Conservation (phyloP, 306 rosid genomes). For the Prunus davidiana region DNA sequence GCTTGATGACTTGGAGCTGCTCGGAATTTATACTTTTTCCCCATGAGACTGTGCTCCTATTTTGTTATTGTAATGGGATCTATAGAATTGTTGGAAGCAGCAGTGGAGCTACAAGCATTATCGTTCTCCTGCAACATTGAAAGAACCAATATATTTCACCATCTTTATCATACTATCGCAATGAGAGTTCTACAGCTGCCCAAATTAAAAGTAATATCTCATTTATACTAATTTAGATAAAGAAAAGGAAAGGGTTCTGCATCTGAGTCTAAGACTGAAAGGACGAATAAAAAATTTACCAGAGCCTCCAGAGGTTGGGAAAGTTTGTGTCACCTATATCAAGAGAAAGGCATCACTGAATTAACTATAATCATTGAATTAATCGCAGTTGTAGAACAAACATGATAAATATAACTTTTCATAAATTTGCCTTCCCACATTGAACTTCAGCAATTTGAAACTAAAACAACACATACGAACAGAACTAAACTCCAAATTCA, state of each 20-base stretch:
- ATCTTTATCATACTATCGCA: background rate
- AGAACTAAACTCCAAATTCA: too few relatives aligned
- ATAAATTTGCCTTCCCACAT: too few relatives aligned
- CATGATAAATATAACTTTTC: too few relatives aligned
- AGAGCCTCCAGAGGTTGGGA: background rate
- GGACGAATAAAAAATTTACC: background rate
- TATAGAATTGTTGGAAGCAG: background rate
- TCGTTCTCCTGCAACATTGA: background rate
- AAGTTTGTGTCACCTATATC: background rate
- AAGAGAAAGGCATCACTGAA: too few relatives aligned
- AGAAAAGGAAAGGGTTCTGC: background rate
- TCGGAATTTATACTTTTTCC: background rate
- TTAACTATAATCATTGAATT: too few relatives aligned
- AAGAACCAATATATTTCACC: background rate
- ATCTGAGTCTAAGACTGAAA: too few relatives aligned
- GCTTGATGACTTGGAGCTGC: background rate
- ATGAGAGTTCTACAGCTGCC: background rate
- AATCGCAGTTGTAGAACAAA: too few relatives aligned
- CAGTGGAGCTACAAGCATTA: background rate
- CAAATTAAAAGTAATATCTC: background rate
- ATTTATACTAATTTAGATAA: background rate
- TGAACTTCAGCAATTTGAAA: too few relatives aligned
- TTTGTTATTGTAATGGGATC: background rate
- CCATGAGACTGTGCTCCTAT: background rate
- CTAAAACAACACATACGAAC: too few relatives aligned